Conservation (phyloP, 2,329 filamentous ascomycete species). For the Cordyceps sp. region DNA sequence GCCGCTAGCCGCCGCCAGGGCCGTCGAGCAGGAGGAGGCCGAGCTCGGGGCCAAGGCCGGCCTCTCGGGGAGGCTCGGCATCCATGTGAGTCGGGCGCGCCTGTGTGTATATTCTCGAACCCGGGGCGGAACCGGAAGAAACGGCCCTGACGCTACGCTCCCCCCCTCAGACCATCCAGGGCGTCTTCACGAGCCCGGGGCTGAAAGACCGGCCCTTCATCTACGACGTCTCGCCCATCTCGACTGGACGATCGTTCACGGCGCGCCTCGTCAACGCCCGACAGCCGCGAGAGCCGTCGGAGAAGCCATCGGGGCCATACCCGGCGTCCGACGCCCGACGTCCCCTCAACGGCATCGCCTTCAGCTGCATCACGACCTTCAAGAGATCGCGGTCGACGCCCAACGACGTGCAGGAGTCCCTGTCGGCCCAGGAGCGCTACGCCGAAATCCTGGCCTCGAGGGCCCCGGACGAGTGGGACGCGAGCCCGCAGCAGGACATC, state of each 20-base stretch:
- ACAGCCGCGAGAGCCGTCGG: conserved; percentile 26
- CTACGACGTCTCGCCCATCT: conserved; percentile 28
- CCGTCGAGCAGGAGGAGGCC: conserved; percentile 15
- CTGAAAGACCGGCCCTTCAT: conserved; percentile 32
- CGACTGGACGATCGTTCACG: conserved; percentile 28
- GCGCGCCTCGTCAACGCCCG: conserved; percentile 31
- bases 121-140: too few relatives aligned
- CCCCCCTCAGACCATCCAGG: conserved; percentile 31
- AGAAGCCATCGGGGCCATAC: conserved; percentile 17
- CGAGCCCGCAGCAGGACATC: conserved; percentile 28
- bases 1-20: conserved; percentile 17
- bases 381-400: conserved; percentile 22
- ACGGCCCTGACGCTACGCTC: too few relatives aligned
- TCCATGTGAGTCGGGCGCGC: conserved; percentile 17
- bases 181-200: conserved; percentile 34
- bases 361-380: conserved; percentile 35
- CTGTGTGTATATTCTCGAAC: too few relatives aligned
- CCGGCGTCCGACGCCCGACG: conserved; percentile 20
- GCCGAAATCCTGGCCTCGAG: conserved; percentile 19
- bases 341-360: conserved; percentile 25
- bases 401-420: conserved; percentile 19
- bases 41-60: not conserved
- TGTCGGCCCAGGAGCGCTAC: conserved; percentile 25
- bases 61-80: conserved; percentile 14
- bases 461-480: conserved; percentile 24